phyloP scores from a whole-genome alignment of 495 filamentous ascomycete species.

The Hypoxylon subgilvum region DNA sequence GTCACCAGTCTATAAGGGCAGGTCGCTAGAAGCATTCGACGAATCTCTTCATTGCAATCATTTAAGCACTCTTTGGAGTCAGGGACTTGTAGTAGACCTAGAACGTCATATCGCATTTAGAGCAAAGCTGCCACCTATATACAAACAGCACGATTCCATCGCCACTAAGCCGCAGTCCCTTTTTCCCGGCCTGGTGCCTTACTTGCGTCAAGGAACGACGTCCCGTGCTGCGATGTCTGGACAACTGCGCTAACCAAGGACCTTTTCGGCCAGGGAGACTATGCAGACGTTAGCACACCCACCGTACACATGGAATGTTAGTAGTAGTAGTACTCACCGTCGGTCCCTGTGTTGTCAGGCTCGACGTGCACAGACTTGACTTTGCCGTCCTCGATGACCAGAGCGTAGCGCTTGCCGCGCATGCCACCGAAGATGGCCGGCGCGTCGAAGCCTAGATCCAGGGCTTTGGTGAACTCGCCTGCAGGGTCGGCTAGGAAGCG shows the following conservation, averaged over 20 bases:
- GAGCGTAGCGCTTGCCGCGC: conserved; percentile 87
- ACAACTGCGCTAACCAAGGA: conserved; percentile 61
- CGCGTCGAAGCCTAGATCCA: conserved; percentile 85
- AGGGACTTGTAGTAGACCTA: too few relatives aligned
- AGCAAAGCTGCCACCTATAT: too few relatives aligned
- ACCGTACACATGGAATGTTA: not conserved
- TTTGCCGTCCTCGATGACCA: conserved; percentile 78
- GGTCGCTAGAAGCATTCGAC: too few relatives aligned
- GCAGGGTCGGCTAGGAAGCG: conserved; percentile 91
- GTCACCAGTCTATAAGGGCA: too few relatives aligned
- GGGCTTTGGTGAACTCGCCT: conserved; percentile 80
- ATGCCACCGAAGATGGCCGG: conserved; percentile 81
- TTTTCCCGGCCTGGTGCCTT: too few relatives aligned
- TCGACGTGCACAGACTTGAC: conserved; percentile 79
- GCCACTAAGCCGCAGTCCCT: too few relatives aligned
- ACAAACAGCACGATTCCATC: too few relatives aligned
- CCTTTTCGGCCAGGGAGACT: conserved; percentile 77
- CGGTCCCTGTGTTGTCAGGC: conserved; percentile 90
- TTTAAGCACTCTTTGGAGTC: too few relatives aligned
- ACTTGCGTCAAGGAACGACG: too few relatives aligned
- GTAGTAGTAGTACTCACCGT: conserved; percentile 60
- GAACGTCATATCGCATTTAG: too few relatives aligned
- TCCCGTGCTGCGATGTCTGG: too few relatives aligned
- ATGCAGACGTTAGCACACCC: conserved; percentile 8
- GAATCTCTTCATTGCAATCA: too few relatives aligned